Conservation (phyloP, 495 filamentous ascomycete genomes). For the Penicillium subrubescens region DNA sequence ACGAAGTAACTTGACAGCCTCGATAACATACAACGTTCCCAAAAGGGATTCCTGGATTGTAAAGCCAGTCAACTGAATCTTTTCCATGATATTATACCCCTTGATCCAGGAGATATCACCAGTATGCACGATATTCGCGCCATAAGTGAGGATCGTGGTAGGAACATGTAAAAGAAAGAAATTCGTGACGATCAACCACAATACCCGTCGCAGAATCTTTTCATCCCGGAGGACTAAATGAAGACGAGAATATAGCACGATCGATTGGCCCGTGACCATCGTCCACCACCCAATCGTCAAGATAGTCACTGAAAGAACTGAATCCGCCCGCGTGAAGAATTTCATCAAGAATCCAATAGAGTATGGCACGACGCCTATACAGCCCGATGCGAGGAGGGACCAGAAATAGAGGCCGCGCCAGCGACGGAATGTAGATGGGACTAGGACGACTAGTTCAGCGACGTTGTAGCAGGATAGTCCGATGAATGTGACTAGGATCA, state of each 20-base stretch:
- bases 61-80: conserved; percentile 58
- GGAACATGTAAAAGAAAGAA: conserved; percentile 51
- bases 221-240: conserved; percentile 53
- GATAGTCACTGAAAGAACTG: conserved; percentile 43
- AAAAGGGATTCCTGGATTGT: conserved; percentile 59
- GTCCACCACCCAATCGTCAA: conserved; percentile 55
- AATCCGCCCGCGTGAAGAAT: conserved; percentile 44
- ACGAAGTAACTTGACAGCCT: conserved; percentile 53
- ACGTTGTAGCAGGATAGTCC: conserved; percentile 54
- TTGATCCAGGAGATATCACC: conserved; percentile 36
- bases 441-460: conserved; percentile 50
- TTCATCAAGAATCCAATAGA: conserved; percentile 56
- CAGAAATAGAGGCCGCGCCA: conserved; percentile 58
- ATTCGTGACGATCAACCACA: conserved; percentile 47
- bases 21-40: conserved; percentile 59
- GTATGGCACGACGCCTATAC: conserved; percentile 49
- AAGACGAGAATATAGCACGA: conserved; percentile 54
- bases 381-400: conserved; percentile 49
- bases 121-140: conserved; percentile 40
- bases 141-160: conserved; percentile 53
- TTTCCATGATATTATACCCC: conserved; percentile 58
- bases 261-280: conserved; percentile 56
- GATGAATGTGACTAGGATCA: conserved; percentile 49
- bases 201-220: conserved; percentile 40
- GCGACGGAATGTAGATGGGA: conserved; percentile 53